Base-by-base conservation (phyloP, 2,329 filamentous ascomycete genomes). In the Cercospora citrullina region DNA sequence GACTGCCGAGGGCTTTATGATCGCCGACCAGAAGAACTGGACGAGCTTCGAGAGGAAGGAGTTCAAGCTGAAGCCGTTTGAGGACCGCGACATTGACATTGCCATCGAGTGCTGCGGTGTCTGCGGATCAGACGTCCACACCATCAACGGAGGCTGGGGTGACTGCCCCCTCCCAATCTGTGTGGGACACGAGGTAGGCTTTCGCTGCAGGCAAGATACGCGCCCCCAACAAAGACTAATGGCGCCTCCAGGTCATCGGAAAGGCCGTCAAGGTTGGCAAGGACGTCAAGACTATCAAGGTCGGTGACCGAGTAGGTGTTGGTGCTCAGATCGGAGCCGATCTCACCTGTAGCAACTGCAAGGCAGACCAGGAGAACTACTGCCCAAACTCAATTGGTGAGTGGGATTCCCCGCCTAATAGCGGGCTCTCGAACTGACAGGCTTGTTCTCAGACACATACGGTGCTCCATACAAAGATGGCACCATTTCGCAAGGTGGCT, bases 71-170 rank as follows among this genome's bases (percentile, higher is more conserved):
- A 95, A 96, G 83, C 91, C 91, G 18, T 96, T 96, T 78, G 92
- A 90, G 72, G 91, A 94, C 78, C 87, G 92, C 80, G 93, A 97
- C 77, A 88, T 97, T 75, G 93, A 96, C 78, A 87, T 97, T 81
- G 91, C 94, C 84, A 90, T 97, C 75, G 89, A 93, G 72, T 89
- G 87, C 77, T 94, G 91, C 76, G 91, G 92, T 76, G 83, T 85
- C 65, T 85, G 83, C 55, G 69, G 69, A 4, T 68, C 66, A 3
- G 69, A 71, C 59, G 69, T 72, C 5, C 68, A 72, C 69, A 69
- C 66, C 72, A 81, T 78, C 64, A 73, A 65, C 53, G 69, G 83
- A 64, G 89, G 89, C 69, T 91, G 89, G 89, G 89, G 87, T 67
- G 86, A 88, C 71, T 81, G 85, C 48, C 88, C 87, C 64, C 79